phyloP scores from a whole-genome alignment of 2,329 filamentous ascomycete species.

The Pseudogymnoascus sp. region DNA sequence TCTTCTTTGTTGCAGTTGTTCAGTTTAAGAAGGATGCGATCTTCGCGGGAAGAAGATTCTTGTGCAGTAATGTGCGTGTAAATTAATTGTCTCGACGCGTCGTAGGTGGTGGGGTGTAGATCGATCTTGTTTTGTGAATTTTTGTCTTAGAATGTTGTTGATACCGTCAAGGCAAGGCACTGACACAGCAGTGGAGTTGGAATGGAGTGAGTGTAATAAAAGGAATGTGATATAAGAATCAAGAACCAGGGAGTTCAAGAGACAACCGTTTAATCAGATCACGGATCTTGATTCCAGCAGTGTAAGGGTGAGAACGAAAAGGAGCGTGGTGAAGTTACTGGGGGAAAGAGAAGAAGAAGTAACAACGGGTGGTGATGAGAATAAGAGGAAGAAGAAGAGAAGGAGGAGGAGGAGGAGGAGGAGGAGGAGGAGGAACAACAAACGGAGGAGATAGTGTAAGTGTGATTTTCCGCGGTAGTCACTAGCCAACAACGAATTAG shows the following conservation, averaged over 20 bases:
- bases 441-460: not conserved
- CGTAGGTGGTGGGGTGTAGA: not conserved
- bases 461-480: not conserved
- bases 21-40: slow-evolving; percentile 4
- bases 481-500: not conserved
- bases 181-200: not conserved
- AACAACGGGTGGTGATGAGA: not conserved
- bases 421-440: not conserved
- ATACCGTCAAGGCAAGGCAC: slow-evolving; percentile 10
- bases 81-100: not conserved
- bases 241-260: not conserved
- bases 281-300: slow-evolving; percentile 10
- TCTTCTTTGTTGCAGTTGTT: slow-evolving; percentile 1
- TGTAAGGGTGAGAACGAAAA: slow-evolving; percentile 17
- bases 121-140: not conserved
- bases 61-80: not conserved
- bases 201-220: not conserved
- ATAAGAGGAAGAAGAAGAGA: slow-evolving; percentile 6
- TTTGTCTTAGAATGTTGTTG: not conserved
- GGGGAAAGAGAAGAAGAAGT: not conserved
- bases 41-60: not conserved
- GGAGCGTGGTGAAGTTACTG: slow-evolving; percentile 12
- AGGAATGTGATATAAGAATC: slow-evolving; percentile 1
- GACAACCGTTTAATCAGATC: slow-evolving; percentile 10
- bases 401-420: no score